These are phyloP conservation scores for Pistacia vera DNA, from an alignment of 345 rosid genomes.

Conservation along the genomic window DNA sequence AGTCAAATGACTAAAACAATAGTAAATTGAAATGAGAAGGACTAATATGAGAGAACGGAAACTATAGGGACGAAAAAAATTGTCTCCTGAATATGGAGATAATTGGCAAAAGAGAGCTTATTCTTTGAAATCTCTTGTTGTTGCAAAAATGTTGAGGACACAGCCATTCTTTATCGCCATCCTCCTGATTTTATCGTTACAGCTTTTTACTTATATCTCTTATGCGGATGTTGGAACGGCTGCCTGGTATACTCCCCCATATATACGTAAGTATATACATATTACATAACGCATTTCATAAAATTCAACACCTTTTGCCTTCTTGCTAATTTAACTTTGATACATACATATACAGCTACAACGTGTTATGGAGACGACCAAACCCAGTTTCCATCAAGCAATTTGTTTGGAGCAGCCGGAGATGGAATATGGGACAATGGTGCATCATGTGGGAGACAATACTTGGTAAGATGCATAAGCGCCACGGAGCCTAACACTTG, in stretches of 20 bases:
- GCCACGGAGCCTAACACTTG: constrained; percentile 40
- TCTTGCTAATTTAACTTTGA: not conserved
- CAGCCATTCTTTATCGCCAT: not conserved
- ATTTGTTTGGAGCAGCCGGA: constrained; percentile 68
- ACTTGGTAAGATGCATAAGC: constrained; percentile 62
- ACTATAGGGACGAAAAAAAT: no score
- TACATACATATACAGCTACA: constrained; percentile 34
- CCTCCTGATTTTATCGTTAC: not conserved
- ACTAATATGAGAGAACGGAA: no score
- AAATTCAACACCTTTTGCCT: not conserved
- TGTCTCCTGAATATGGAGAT: no score
- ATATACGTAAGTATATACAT: constrained; percentile 43
- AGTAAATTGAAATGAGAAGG: no score
- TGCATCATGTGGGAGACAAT: constrained; percentile 65
- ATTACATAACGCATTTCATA: no score
- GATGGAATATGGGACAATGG: constrained; percentile 76
- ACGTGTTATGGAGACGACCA: constrained; percentile 41
- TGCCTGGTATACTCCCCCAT: constrained; percentile 46
- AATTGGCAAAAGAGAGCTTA: no score
- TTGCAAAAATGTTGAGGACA: not conserved
- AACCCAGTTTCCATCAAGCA: constrained; percentile 56
- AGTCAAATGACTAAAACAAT: no score
- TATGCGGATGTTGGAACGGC: constrained; percentile 55
- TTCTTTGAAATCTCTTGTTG: not conserved
- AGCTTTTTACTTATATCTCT: constrained; percentile 1